phyloP scores from a whole-genome alignment of 441 rosid genomes.

The Euphorbia celastroides region DNA sequence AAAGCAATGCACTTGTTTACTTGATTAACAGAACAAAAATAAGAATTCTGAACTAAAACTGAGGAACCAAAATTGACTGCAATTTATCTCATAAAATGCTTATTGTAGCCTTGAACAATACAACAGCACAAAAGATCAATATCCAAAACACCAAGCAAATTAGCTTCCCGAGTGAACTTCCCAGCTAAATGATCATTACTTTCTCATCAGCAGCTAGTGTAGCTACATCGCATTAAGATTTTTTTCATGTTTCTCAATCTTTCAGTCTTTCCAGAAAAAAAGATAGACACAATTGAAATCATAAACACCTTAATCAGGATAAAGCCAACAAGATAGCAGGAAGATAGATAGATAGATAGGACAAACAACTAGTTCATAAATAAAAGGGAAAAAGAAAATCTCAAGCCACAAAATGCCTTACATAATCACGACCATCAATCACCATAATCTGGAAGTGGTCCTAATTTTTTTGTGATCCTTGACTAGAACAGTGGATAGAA shows the following conservation, averaged over 20 bases:
- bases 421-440: background rate
- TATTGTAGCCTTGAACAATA: background rate
- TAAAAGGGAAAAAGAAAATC: background rate
- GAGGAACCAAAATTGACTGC: too few species aligned
- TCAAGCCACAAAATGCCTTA: background rate
- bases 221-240: background rate
- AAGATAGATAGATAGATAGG: too few species aligned
- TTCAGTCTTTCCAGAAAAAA: background rate
- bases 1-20: background rate
- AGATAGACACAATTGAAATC: background rate
- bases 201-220: background rate
- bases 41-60: too few species aligned
- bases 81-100: too few species aligned
- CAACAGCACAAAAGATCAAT: background rate
- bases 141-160: background rate
- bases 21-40: background rate
- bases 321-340: background rate
- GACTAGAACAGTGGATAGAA: too few species aligned
- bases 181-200: background rate
- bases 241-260: background rate
- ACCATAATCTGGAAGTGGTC: background rate
- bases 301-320: background rate
- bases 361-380: too few species aligned
- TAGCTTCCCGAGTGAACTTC: background rate
- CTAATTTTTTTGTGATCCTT: too few species aligned